Evolutionary conservation across 2,329 filamentous ascomycete species (phyloP).

Genomic region (Mycogone perniciosa): DNA sequence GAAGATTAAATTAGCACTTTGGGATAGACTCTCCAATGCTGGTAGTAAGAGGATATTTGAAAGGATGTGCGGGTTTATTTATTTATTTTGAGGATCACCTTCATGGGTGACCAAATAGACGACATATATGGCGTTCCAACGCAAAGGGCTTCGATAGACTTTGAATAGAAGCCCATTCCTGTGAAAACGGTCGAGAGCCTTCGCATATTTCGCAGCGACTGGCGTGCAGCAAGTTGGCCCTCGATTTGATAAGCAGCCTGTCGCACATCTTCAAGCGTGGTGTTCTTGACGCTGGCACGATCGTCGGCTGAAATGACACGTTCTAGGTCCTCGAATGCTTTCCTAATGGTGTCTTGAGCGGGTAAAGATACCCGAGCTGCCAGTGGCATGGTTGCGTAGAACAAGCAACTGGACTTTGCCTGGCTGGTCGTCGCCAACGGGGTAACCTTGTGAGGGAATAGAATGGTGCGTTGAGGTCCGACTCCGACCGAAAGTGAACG

Average conservation of each 20-base stretch:
- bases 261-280: conserved; percentile 32
- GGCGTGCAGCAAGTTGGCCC: conserved; percentile 29
- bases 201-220: conserved; percentile 36
- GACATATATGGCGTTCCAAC: conserved; percentile 40
- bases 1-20: neutral
- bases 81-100: conserved; percentile 23
- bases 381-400: neutral
- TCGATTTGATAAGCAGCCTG: conserved; percentile 33
- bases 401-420: too few relatives aligned
- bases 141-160: conserved; percentile 36
- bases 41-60: neutral
- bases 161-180: conserved; percentile 36
- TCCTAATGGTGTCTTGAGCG: neutral
- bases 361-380: neutral
- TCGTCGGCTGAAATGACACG: neutral
- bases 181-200: conserved; percentile 36
- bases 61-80: neutral
- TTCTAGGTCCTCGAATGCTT: conserved; percentile 3
- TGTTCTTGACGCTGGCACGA: conserved; percentile 8
- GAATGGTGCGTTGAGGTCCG: too few relatives aligned
- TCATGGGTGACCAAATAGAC: conserved; percentile 42
- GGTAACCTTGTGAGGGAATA: too few relatives aligned
- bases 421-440: too few relatives aligned
- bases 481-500: too few relatives aligned
- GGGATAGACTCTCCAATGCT: neutral